Evolutionary conservation across 116 monocot species (phyloP).

Genomic region (Posidonia oceanica): DNA sequence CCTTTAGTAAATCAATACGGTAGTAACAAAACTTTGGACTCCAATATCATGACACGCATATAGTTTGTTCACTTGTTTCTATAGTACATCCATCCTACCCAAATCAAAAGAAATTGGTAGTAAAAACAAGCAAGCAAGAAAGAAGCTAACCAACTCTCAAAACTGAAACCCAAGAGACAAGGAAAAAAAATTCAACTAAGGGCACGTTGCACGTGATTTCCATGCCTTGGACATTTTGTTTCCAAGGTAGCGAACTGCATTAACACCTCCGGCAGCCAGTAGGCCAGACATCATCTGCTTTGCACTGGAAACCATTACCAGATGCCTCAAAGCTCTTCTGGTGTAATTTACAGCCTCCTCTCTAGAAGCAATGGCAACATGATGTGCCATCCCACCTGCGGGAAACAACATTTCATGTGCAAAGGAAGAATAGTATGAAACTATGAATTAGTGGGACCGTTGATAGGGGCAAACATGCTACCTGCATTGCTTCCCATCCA

Average conservation of each 20-base stretch:
- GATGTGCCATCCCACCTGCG: conserved; percentile 19
- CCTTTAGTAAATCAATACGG: no score
- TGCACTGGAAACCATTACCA: conserved; percentile 60
- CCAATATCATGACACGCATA: no score
- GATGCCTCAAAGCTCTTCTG: conserved; percentile 38
- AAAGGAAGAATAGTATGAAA: no score
- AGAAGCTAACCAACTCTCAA: no score
- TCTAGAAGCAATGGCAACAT: conserved; percentile 33
- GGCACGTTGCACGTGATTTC: conserved; percentile 34
- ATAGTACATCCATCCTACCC: no score
- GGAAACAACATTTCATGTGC: not conserved
- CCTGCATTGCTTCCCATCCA: not conserved
- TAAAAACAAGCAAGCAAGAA: no score
- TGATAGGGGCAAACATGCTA: not conserved
- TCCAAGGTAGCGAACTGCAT: conserved; percentile 58
- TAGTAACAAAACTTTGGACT: no score
- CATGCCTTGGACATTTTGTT: conserved; percentile 77
- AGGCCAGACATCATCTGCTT: conserved; percentile 73
- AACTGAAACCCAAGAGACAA: no score
- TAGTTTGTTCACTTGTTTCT: no score
- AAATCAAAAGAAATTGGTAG: no score
- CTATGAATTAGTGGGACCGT: no score
- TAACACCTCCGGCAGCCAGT: conserved; percentile 58
- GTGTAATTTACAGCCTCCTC: conserved; percentile 37
- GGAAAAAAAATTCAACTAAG: not conserved